Percentiles rank a stretch among this genome's conserved stretches.
Evolutionary conservation across 2,329 filamentous ascomycete genomes (phyloP).

Genomic region (Hymenoscyphus albidus): DNA sequence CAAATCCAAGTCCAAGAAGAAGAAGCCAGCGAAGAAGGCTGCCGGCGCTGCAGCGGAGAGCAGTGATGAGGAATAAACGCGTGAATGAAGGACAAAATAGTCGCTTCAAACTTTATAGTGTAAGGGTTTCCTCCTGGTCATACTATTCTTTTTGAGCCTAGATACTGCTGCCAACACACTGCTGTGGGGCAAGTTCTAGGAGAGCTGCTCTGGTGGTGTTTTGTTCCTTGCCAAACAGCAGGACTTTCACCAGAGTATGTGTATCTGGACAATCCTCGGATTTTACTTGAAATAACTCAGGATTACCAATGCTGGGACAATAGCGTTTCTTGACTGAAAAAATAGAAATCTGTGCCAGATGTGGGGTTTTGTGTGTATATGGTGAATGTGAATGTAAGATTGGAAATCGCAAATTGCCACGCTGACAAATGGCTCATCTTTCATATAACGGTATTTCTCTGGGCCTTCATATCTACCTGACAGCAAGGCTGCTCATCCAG

Average conservation of each 20-base stretch:
- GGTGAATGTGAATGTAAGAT: not conserved
- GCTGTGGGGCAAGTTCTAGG: slow-evolving; percentile 25
- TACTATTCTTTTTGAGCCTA: not conserved
- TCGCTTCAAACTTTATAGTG: not conserved
- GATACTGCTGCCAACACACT: slow-evolving; percentile 24
- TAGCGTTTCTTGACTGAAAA: slow-evolving; percentile 24
- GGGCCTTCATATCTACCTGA: too few relatives aligned
- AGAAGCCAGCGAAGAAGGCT: slow-evolving; percentile 46
- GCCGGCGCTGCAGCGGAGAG: slow-evolving; percentile 34
- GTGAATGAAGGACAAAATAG: not conserved
- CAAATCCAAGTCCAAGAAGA: slow-evolving; percentile 77
- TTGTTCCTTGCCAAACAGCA: slow-evolving; percentile 11
- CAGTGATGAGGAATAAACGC: slow-evolving; percentile 38
- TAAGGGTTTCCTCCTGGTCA: slow-evolving; percentile 1
- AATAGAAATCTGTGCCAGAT: slow-evolving; percentile 27
- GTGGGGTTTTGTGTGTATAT: not conserved
- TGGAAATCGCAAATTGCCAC: not conserved
- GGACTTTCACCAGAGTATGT: not conserved
- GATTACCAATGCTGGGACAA: slow-evolving; percentile 12
- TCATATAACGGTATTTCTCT: not conserved
- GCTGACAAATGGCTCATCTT: not conserved
- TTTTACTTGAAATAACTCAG: not conserved
- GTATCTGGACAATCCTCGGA: not conserved
- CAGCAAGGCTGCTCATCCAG: too few relatives aligned
- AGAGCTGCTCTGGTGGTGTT: slow-evolving; percentile 20